Percentiles rank a stretch among this genome's conserved stretches.
These are phyloP conservation scores for Allomyces macrogynus DNA, from an alignment of 192 early-diverging fungal species.

Conservation along the genomic window DNA sequence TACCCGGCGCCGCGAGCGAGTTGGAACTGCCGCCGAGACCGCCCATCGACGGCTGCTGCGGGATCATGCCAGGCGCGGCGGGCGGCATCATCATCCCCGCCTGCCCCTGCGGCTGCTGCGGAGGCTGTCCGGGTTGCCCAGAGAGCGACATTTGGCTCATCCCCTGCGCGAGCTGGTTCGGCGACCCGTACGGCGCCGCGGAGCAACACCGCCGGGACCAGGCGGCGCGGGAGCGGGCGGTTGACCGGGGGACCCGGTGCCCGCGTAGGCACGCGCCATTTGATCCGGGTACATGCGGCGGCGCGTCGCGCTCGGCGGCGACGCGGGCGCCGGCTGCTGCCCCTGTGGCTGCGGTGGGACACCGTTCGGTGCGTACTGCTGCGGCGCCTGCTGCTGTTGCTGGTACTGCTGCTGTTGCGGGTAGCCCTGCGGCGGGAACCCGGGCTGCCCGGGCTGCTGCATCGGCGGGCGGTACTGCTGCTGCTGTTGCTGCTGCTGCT, in stretches of 20 bases:
- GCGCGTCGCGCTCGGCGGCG: neutral
- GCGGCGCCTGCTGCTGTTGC: no score
- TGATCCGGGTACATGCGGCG: neutral
- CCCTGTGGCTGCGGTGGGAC: no score
- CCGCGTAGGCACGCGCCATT: neutral
- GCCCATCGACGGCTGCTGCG: neutral
- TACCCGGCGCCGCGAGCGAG: neutral
- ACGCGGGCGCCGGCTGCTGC: neutral
- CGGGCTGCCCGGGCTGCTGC: no score
- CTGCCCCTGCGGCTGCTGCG: neutral
- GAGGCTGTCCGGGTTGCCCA: neutral
- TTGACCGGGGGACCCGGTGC: no score
- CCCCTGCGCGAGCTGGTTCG: neutral
- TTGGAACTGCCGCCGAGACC: no score
- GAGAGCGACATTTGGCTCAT: neutral
- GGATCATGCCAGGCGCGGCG: neutral
- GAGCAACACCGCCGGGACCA: neutral
- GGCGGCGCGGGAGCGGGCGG: neutral
- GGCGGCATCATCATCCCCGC: neutral
- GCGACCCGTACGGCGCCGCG: neutral
- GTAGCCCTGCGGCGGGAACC: no score
- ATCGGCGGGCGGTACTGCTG: no score
- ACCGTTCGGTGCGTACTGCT: no score
- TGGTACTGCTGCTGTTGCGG: no score
- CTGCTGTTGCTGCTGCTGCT: no score